Conservation (phyloP, 176 grass and related monocot genomes). For the Carex littledalei region DNA sequence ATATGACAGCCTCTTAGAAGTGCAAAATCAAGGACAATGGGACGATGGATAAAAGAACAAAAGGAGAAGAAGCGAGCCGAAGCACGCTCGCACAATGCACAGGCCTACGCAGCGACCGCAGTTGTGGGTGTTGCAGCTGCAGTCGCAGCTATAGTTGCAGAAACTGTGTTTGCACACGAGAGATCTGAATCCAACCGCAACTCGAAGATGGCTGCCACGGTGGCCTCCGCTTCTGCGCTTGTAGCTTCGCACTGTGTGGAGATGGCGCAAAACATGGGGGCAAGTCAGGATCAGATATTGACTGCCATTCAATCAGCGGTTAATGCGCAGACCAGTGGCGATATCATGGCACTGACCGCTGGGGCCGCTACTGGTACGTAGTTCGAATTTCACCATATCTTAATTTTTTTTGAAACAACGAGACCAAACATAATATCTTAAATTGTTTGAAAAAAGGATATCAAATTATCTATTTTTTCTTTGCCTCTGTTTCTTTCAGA, state of each 20-base stretch:
- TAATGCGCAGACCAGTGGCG: constrained; percentile 75
- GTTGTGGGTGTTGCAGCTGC: constrained; percentile 85
- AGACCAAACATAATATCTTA: too few relatives aligned
- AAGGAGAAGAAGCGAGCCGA: constrained; percentile 88
- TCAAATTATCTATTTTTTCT: too few relatives aligned
- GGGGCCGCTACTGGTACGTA: constrained; percentile 61
- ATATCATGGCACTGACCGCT: constrained; percentile 86
- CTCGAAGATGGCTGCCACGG: constrained; percentile 52
- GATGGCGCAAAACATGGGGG: constrained; percentile 82
- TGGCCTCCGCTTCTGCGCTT: constrained; percentile 67
- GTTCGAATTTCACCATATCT: background rate
- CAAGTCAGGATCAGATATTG: constrained; percentile 75
- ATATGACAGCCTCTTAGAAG: constrained; percentile 38
- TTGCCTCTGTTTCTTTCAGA: too few relatives aligned
- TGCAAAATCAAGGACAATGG: constrained; percentile 51
- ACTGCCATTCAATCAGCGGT: constrained; percentile 71
- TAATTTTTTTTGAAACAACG: background rate
- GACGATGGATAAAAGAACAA: constrained; percentile 86
- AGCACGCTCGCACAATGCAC: constrained; percentile 68
- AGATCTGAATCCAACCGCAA: constrained; percentile 21
- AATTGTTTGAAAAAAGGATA: too few relatives aligned
- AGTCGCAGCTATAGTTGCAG: constrained; percentile 69
- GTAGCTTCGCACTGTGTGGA: constrained; percentile 93
- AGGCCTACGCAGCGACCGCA: constrained; percentile 77
- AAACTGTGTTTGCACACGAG: constrained; percentile 52